Base-by-base conservation (phyloP, 169 alveolate species). In the Eimeria necatrix region DNA sequence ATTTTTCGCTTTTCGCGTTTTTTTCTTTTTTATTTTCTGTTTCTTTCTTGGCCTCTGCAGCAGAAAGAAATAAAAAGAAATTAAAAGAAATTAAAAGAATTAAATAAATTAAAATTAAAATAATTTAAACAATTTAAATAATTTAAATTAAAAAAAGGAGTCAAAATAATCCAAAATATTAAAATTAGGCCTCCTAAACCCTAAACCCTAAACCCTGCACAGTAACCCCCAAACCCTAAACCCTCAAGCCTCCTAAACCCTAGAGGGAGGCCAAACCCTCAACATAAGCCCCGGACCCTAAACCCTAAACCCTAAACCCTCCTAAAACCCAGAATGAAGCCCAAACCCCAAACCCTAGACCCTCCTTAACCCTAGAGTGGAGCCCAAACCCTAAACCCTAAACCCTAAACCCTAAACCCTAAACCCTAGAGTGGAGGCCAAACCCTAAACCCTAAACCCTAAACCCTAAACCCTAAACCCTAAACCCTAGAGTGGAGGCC, bases 161-260 rank as follows among this genome's bases (percentile, higher is more conserved):
- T n/a, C n/a, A n/a, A n/a, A n/a, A n/a, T n/a, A n/a, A n/a, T n/a
- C n/a, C n/a, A 68, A 49, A 26, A 81, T 10, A 61, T 86, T 68
- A 86, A 86, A 68, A 18, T 81, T 24, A 56, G 84, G 8, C 83
- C 64, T 24, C 84, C 84, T 86, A 86, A 4, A 56, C 14, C 64
- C 64, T 56, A 56, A 56, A 56, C 64, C 64, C 64, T 56, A 56
- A 56, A 56, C 64, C 64, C 64, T 56, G n/a, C n/a, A n/a, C n/a
- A n/a, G n/a, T n/a, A n/a, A n/a, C n/a, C n/a, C n/a, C n/a, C n/a
- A 56, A 56, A 56, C 64, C 64, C 64, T 56, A 56, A 56, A 56
- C 14, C 64, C 14, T 56, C 8, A 8, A 56, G 64, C 64, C 20
- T 9, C 64, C 64, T 9, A 56, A 9, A 9, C 64, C 14, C 14